phyloP scores from a whole-genome alignment of 768 basidiomycete genomes.

The Imleria badia region DNA sequence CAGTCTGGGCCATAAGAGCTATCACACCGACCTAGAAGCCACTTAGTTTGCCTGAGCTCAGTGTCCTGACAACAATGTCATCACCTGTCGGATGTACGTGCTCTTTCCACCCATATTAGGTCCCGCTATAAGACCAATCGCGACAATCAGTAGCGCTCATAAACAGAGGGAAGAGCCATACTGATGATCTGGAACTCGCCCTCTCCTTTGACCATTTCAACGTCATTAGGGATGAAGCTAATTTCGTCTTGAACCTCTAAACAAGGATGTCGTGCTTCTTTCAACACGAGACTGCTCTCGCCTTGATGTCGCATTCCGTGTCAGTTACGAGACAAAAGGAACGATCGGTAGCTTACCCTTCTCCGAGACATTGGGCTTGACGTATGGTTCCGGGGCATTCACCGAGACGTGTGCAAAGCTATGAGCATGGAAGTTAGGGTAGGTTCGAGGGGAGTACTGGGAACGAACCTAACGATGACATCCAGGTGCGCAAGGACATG shows the following conservation, averaged over 20 bases:
- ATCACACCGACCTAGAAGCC: conserved; percentile 80
- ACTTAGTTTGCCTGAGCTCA: not conserved
- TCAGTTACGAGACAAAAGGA: not conserved
- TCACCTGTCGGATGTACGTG: conserved; percentile 90
- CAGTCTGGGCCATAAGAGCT: conserved; percentile 92
- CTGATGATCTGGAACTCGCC: conserved; percentile 97
- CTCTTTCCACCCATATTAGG: conserved; percentile 99
- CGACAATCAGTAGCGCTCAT: not conserved
- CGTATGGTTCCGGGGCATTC: conserved; percentile 82
- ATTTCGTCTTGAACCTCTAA: conserved; percentile 96
- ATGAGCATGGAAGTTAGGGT: not conserved
- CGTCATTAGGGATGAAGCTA: conserved; percentile 93
- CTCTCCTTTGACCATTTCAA: conserved; percentile 90
- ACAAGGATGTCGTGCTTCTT: conserved; percentile 92
- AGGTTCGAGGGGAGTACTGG: not conserved
- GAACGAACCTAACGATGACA: conserved; percentile 78
- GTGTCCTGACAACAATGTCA: not conserved
- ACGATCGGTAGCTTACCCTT: conserved; percentile 51
- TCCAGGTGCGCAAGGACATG: conserved; percentile 86
- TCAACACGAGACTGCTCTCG: conserved; percentile 73
- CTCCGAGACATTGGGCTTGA: conserved; percentile 78
- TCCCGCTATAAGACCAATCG: conserved; percentile 55
- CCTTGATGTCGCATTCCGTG: conserved; percentile 43
- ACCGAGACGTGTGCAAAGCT: conserved; percentile 93
- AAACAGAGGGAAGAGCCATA: conserved; percentile 32